Evolutionary conservation across 2,329 filamentous ascomycete genomes (phyloP).

Genomic region (Phaeosphaeriaceae sp.): DNA sequence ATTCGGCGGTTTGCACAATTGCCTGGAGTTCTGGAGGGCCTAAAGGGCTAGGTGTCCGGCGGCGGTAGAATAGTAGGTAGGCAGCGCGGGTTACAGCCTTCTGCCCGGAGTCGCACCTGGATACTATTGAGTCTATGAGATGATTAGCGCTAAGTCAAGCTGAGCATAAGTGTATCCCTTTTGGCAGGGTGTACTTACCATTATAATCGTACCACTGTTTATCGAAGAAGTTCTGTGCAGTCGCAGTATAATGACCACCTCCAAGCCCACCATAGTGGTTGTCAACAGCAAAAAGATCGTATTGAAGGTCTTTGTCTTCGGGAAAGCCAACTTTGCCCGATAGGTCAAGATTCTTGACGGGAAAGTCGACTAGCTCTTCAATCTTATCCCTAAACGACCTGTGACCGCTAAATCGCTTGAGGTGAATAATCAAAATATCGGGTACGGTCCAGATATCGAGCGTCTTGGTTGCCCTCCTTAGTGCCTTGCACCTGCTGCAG

Average conservation of each 20-base stretch:
- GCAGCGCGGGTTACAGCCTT: conserved; percentile 76
- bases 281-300: conserved; percentile 94
- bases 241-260: conserved; percentile 95
- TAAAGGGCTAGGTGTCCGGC: conserved; percentile 76
- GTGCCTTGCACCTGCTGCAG: conserved; percentile 93
- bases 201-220: conserved; percentile 96
- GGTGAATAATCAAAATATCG: conserved; percentile 91
- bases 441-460: conserved; percentile 97
- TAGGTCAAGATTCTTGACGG: conserved; percentile 84
- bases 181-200: conserved; percentile 59
- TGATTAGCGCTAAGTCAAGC: conserved; percentile 49
- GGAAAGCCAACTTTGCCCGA: conserved; percentile 78
- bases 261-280: conserved; percentile 94
- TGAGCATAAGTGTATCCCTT: not conserved
- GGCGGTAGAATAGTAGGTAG: conserved; percentile 95
- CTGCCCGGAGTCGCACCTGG: conserved; percentile 64
- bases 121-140: conserved; percentile 73
- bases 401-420: conserved; percentile 92
- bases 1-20: conserved; percentile 68
- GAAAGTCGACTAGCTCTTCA: conserved; percentile 89
- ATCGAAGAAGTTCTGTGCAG: conserved; percentile 89
- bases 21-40: conserved; percentile 78
- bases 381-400: conserved; percentile 87
- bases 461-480: conserved; percentile 91
- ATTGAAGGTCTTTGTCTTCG: conserved; percentile 81